Evolutionary conservation across 2,329 filamentous ascomycete species (phyloP).

Genomic region (Sclerotinia borealis): DNA sequence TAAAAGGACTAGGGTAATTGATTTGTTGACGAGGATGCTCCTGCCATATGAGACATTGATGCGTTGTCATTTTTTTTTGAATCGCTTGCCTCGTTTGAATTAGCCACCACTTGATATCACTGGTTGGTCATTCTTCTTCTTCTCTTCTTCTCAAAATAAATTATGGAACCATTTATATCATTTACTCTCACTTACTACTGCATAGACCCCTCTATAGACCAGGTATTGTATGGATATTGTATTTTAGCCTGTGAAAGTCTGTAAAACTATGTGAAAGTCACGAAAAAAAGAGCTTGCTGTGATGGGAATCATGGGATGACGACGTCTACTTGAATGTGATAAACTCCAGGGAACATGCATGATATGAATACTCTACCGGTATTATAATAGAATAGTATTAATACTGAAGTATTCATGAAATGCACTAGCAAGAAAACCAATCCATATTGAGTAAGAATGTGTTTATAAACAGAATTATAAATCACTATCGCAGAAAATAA

Average conservation of each 20-base stretch:
- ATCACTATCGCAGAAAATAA: slow-evolving; percentile 3
- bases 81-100: slow-evolving; percentile 2
- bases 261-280: not conserved
- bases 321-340: not conserved
- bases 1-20: not conserved
- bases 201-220: not conserved
- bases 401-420: too few species aligned
- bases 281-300: not conserved
- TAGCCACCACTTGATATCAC: slow-evolving; percentile 2
- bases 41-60: slow-evolving; percentile 27
- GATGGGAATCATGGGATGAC: not conserved
- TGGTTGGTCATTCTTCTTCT: not conserved
- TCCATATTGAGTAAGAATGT: slow-evolving; percentile 1
- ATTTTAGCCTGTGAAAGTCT: not conserved
- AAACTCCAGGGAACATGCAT: not conserved
- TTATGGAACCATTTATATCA: not conserved
- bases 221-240: not conserved
- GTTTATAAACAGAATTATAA: not conserved
- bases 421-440: not conserved
- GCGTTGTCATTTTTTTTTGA: slow-evolving; percentile 22
- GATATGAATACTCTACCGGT: not conserved
- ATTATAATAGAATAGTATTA: too few species aligned
- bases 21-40: slow-evolving; percentile 6
- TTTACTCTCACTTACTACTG: not conserved
- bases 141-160: not conserved